Conservation (phyloP, 106 monocot genomes). For the Dendrobium nobile region DNA sequence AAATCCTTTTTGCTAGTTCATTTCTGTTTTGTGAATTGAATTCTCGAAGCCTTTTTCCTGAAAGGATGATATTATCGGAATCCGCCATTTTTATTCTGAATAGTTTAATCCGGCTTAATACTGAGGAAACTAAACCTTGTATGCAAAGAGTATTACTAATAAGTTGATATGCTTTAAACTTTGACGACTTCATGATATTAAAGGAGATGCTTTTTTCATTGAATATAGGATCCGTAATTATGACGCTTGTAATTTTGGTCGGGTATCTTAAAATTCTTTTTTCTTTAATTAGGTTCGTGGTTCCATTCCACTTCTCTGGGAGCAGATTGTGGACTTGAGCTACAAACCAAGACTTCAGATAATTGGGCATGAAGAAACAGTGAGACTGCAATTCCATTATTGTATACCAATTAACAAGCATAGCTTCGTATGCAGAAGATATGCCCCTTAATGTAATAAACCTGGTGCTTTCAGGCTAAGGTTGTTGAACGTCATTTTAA, state of each 20-base stretch:
- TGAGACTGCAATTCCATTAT: constrained; percentile 15
- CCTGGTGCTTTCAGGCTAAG: constrained; percentile 43
- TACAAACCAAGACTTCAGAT: constrained; percentile 77
- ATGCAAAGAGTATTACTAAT: neutral
- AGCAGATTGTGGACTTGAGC: constrained; percentile 94
- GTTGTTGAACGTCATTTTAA: constrained; percentile 78
- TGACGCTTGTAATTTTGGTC: neutral
- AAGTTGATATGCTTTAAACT: neutral
- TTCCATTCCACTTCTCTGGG: constrained; percentile 95
- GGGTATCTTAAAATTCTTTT: neutral
- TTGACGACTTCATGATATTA: too few relatives aligned
- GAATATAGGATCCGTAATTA: neutral
- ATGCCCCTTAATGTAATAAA: neutral
- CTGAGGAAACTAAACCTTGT: neutral
- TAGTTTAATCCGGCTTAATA: neutral
- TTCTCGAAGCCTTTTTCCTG: neutral
- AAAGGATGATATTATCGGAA: neutral
- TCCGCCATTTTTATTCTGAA: neutral
- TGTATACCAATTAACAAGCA: neutral
- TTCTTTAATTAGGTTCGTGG: constrained; percentile 58
- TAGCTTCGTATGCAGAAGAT: neutral
- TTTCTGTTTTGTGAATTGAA: neutral
- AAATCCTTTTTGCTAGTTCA: neutral
- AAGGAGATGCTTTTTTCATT: too few relatives aligned
- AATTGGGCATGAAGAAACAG: constrained; percentile 70